Base-by-base conservation (phyloP, 495 filamentous ascomycete genomes). In the Talaromyces proteolyticus region DNA sequence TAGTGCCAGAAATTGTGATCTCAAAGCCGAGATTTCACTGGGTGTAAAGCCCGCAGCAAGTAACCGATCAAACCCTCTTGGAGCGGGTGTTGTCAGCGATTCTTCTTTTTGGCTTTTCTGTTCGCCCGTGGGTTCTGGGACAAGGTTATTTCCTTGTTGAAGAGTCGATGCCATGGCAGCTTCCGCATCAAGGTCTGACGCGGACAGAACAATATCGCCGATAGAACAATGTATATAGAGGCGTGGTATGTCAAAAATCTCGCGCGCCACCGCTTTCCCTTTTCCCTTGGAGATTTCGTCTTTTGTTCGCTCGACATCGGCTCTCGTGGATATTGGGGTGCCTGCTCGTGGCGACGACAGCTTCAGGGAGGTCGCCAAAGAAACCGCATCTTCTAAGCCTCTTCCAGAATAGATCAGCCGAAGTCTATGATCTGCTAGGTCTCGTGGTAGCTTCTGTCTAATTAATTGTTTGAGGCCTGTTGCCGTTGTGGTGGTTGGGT, bases 221-320 rank as follows among this genome's bases (percentile, higher is more conserved):
- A 96, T 87, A 37, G 85, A 88, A 77, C 92, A 96, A 74, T 95
- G 91, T 44, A 95, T 82, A 68, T 93, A 94, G 57, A 91, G 72
- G 19, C 82, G 74, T 4, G 63, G 66, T 20, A 62, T 56, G 19
- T 74, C 20, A 20, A 48, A 16, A 18, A 42, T 57, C 18, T 65
- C 69, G 12, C 75, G 73, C 12, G 79, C 58, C 12, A 77, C 63
- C 18, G 65, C 73, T 66, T 82, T 86, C 59, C 74, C 80, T 58
- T 79, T 85, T 49, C 62, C 71, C 44, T 47, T 58, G 7, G 29
- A 44, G 55, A 53, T 42, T 61, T 19, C 55, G 25, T 50, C 55
- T 6, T 54, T 11, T 65, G 54, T 12, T 57, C 51, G 20, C 61
- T 43, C 10, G 56, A 65, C 16, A 61, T 62, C n/a, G n/a, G n/a